Base-by-base conservation (phyloP, 2,329 filamentous ascomycete genomes). In the Phialemoniopsis sp. region DNA sequence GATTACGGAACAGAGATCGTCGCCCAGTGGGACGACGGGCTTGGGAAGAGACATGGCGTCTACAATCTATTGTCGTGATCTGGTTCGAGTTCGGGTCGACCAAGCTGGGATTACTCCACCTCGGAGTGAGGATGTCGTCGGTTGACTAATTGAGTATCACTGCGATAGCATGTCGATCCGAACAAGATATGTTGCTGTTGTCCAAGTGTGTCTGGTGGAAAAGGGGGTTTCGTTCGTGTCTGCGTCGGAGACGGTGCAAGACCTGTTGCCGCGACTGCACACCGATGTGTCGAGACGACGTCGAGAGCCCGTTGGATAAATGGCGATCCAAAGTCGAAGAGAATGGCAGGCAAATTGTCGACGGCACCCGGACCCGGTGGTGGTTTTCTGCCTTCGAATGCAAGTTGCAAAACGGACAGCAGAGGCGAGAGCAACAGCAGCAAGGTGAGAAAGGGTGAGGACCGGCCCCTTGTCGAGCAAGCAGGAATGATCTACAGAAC, bases 1-100 rank as follows among this genome's bases (percentile, higher is more conserved):
- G 45, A 96, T 76, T 55, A 85, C 79, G 42, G 89, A 89, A 65
- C 91, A 97, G 54, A 87, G 82, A 62, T 83, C 80, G 60, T 81
- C 77, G 21, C 10, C 21, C 58, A 96, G 68, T 46, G 82, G 70
- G 56, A 80, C 73, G 38, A 76, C 68, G 38, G 89, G 89, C 55
- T 80, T 66, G 36, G 89, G 88, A 41, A 84, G 70, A 55, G 80
- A 68, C 89, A 94, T 94, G 21, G 21, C 21, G 21, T 26, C 21
- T 26, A 26, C 10, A 10, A 26, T 6, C 21, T 6, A 6, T 10
- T 26, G 21, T 26, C 38, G 48, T 62, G 54, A 45, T 32, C 36
- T 32, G 30, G 35, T 14, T 29, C 31, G 21, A 36, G 26, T 15
- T 34, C n/a, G 26, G 9, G 35, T 10, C 21, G 26, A 31, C n/a